phyloP scores from a whole-genome alignment of 768 basidiomycete species.

The Kwoniella europaea region DNA sequence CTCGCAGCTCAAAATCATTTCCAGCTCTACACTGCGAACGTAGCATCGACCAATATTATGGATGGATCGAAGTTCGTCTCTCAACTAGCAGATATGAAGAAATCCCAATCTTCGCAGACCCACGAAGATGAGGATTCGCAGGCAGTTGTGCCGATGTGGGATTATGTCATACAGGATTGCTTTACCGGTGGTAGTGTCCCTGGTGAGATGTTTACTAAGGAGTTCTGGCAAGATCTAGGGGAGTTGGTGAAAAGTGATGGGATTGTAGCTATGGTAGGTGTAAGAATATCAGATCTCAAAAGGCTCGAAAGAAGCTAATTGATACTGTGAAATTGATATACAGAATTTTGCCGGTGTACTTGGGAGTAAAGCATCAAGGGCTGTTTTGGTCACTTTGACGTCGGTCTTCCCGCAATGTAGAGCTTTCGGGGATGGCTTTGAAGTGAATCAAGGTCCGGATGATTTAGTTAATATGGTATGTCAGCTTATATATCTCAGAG shows the following conservation, averaged over 20 bases:
- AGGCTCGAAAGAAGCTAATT: neutral
- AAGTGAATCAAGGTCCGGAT: slow-evolving; percentile 59
- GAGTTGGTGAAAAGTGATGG: slow-evolving; percentile 71
- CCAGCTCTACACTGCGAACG: slow-evolving; percentile 67
- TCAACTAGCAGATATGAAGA: slow-evolving; percentile 58
- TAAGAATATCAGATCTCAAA: no score
- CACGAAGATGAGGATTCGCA: neutral
- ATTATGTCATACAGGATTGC: slow-evolving; percentile 79
- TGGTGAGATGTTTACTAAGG: slow-evolving; percentile 76
- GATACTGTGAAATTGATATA: neutral
- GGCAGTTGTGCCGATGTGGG: slow-evolving; percentile 60
- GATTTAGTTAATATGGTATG: slow-evolving; percentile 76
- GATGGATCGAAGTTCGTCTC: slow-evolving; percentile 77
- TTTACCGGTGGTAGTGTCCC: slow-evolving; percentile 95
- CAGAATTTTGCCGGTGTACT: slow-evolving; percentile 71
- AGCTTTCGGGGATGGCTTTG: slow-evolving; percentile 75
- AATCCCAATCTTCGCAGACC: slow-evolving; percentile 10
- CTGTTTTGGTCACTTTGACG: slow-evolving; percentile 73
- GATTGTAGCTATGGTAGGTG: slow-evolving; percentile 76
- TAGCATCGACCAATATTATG: slow-evolving; percentile 68
- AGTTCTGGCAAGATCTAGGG: slow-evolving; percentile 80
- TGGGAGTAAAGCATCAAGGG: slow-evolving; percentile 67
- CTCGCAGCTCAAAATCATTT: slow-evolving; percentile 79
- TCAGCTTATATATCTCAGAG: neutral
- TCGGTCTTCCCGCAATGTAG: slow-evolving; percentile 77